These are phyloP conservation scores for Dipodascopsis tothii DNA, from an alignment of 805 yeast genomes.

Conservation along the genomic window DNA sequence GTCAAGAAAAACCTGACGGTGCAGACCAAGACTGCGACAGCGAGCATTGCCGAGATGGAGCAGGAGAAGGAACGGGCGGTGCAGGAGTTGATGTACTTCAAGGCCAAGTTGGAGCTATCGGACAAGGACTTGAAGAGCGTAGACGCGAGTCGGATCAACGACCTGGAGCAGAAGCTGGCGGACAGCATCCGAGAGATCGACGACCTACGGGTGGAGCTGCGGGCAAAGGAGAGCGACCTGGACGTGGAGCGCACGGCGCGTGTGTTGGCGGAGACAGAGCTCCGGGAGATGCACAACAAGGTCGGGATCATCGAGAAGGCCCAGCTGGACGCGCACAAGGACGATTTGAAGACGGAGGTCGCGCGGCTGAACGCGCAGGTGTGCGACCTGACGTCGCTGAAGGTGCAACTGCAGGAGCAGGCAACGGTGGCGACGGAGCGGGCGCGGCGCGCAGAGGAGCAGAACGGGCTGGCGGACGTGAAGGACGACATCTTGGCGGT, in stretches of 20 bases:
- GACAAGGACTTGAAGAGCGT: constrained; percentile 3
- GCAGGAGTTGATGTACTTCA: constrained; percentile 4
- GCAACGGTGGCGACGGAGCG: not conserved
- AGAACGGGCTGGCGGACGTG: not conserved
- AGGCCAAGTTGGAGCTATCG: constrained; percentile 1
- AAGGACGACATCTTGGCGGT: not conserved
- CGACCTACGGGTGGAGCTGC: not conserved
- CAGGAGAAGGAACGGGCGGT: constrained; percentile 11
- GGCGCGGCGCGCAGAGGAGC: not conserved
- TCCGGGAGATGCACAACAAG: constrained; percentile 22
- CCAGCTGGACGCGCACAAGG: not conserved
- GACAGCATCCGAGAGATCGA: constrained; percentile 2
- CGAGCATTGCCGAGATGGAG: constrained; percentile 9
- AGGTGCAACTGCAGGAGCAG: not conserved
- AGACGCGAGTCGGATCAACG: constrained; percentile 7
- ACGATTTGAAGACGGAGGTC: constrained; percentile 4
- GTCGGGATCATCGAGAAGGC: constrained; percentile 12
- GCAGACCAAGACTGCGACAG: constrained; percentile 14
- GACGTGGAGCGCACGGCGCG: constrained; percentile 25
- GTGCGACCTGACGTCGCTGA: constrained; percentile 4
- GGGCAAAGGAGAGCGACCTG: constrained; percentile 15
- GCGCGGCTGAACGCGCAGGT: constrained; percentile 13
- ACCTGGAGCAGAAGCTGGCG: constrained; percentile 18
- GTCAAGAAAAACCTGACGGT: constrained; percentile 10
- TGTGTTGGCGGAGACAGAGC: constrained; percentile 23